Evolutionary conservation across 352 stramenopile genomes (phyloP), one percentile per base, ranked within the genome.

Genomic region (Phytopythium chamaehyphon): DNA sequence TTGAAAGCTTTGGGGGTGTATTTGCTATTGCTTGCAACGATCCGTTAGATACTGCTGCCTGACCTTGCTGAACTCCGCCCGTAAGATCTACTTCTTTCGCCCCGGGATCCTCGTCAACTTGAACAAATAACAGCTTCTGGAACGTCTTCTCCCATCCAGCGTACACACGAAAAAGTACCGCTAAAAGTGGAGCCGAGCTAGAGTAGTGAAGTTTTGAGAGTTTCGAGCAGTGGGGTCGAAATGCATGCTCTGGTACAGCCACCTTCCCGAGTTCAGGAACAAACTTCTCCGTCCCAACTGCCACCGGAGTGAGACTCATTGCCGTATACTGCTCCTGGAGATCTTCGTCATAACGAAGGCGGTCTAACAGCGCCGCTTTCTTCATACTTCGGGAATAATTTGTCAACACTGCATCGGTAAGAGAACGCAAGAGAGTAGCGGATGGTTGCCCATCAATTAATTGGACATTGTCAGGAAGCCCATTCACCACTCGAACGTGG

Each of bases 321-420:
- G 70, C 52, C 19, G 68, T 37, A 48, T 89, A 97, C 35, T 89
- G 81, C 9, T 70, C 48, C 46, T 83, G 71, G n/a, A 95, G 69
- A n/a, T 54, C 64, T 0, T 42, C 55, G 40, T 93, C 62, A 21
- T 68, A 72, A 10, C 61, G 54, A 10, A 93, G 49, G 19, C 79
- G 81, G 40, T 88, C 76, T 21, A 88, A 52, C 18, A 98, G 57
- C 14, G 95, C 78, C 1, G 87, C 69, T 40, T 96, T 96, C 66
- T 98, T 97, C 89, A 98, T 97, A 40, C 83, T 96, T 2, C 84
- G 76, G 43, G 81, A 86, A 64, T 98, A 97, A 16, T 90, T 78
- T 31, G 95, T 78, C 53, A 97, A 95, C 31, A 87, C 84, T 16
- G 87, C 76, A 46, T 93, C 86, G 1, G 88, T 98, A 35, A 98